These are phyloP conservation scores for Tricholomella constricta DNA, from an alignment of 768 basidiomycete species.

Conservation along the genomic window DNA sequence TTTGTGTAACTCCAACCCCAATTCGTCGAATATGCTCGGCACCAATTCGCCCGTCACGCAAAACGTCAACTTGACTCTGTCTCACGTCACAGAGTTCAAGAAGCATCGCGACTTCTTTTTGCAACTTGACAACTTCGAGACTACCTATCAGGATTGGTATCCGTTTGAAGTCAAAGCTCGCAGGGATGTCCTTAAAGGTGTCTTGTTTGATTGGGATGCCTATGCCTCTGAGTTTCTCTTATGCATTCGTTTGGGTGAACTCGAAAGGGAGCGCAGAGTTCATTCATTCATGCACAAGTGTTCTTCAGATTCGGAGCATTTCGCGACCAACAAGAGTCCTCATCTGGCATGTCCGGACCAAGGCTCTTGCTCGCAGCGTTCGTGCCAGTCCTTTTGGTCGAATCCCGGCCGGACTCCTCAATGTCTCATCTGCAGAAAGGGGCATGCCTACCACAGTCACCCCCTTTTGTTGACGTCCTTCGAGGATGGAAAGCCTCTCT, in stretches of 20 bases:
- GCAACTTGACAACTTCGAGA: conserved; percentile 8
- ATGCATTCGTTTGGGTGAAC: not conserved
- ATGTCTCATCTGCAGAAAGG: conserved; percentile 14
- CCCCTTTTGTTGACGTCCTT: not conserved
- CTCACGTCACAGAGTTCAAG: not conserved
- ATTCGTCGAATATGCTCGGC: not conserved
- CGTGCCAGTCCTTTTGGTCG: too few species aligned
- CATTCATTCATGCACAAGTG: not conserved
- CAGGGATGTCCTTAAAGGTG: conserved; percentile 2
- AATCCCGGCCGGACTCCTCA: conserved; percentile 1
- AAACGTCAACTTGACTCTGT: not conserved
- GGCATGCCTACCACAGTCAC: not conserved
- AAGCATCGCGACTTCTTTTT: conserved; percentile 9
- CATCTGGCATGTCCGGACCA: not conserved
- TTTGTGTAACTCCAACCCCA: not conserved
- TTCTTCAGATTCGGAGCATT: not conserved
- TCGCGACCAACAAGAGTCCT: not conserved
- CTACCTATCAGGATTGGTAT: conserved; percentile 7
- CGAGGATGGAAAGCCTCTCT: conserved; percentile 8
- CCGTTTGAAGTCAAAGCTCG: conserved; percentile 7
- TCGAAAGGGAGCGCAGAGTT: too few species aligned
- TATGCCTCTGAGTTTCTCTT: conserved; percentile 1
- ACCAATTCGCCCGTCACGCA: too few species aligned
- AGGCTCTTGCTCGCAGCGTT: too few species aligned
- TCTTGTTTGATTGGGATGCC: not conserved